Evolutionary conservation across 2,329 filamentous ascomycete genomes (phyloP), one percentile per base, ranked within the genome.

Genomic region (Orbilia blumenaviensis): DNA sequence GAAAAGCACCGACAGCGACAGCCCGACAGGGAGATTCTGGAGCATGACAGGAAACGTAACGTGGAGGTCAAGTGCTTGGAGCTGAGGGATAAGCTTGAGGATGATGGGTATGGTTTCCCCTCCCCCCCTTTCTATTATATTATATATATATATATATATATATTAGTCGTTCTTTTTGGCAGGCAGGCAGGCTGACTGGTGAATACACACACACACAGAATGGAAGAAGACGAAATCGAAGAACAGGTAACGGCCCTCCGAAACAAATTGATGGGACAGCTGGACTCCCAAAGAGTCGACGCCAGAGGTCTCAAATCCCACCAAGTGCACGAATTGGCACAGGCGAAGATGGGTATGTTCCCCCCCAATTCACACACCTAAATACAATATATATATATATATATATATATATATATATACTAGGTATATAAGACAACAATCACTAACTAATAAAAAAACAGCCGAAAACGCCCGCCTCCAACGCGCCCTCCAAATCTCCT

Each of bases 1-100:
- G 86, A 92, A 79, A 90, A 89, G 81, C 92, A 96, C 83, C 87
- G 87, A 78, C 91, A 91, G 82, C 89, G 94, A 23, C 89, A 96
- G 80, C 94, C 96, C 0, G 94, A 99, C 84, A 89, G 92, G 83
- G 92, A 92, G 54, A 98, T 99, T 67, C 87, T 99, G 1, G 93
- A 97, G 81, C 96, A 99, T 83, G 94, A 98, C 80, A 90, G 93
- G 68, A 92, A 94, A 84, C 89, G 95, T 44, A 91, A 93, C 80
- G 89, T 99, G 32, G 95, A 99, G 82, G 91, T 98, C 66, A 93
- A 95, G 81, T 93, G 98, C 0, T 92, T 98, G 80, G 94, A 97
- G 82, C 84, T 98, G 79, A 86, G 93, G 69, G 95, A 98, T 82
- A 87, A 90, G 81, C 87, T 99, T n/a, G 95, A 99, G 82, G 94